Conservation (phyloP, 2,329 filamentous ascomycete genomes). For the Bipolaris gigantea region DNA sequence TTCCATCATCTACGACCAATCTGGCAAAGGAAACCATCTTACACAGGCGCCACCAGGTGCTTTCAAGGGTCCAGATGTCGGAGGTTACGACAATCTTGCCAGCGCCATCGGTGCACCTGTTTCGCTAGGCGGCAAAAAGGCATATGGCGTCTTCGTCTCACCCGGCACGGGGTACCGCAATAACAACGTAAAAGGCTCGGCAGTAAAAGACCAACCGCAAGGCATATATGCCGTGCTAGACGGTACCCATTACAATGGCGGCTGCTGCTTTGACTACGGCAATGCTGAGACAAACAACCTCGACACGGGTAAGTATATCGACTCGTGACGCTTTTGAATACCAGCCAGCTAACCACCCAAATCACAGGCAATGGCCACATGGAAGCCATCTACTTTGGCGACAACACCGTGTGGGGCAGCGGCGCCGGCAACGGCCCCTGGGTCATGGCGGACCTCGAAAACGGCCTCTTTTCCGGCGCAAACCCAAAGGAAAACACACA, state of each 20-base stretch:
- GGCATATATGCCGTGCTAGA: slow-evolving; percentile 65
- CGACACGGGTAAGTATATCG: slow-evolving; percentile 45
- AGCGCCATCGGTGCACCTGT: slow-evolving; percentile 63
- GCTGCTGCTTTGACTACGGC: slow-evolving; percentile 55
- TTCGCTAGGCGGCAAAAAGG: slow-evolving; percentile 62
- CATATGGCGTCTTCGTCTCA: slow-evolving; percentile 65
- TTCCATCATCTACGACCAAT: slow-evolving; percentile 67
- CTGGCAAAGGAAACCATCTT: slow-evolving; percentile 63
- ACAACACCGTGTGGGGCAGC: slow-evolving; percentile 57
- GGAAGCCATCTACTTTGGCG: slow-evolving; percentile 69
- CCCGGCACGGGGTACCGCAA: slow-evolving; percentile 67
- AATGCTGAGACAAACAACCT: slow-evolving; percentile 47
- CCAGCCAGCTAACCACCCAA: neutral
- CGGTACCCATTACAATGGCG: slow-evolving; percentile 61
- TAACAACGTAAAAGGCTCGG: slow-evolving; percentile 56
- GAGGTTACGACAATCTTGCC: slow-evolving; percentile 63
- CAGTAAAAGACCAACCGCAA: slow-evolving; percentile 58
- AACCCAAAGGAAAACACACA: slow-evolving; percentile 52
- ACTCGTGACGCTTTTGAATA: neutral
- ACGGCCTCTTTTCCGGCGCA: slow-evolving; percentile 63
- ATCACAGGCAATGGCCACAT: slow-evolving; percentile 61
- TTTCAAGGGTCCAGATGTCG: slow-evolving; percentile 58
- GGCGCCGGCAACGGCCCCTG: slow-evolving; percentile 64
- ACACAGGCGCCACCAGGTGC: slow-evolving; percentile 63
- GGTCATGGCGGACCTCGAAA: slow-evolving; percentile 71